Evolutionary conservation across 2,329 filamentous ascomycete genomes (phyloP), one percentile per base, ranked within the genome.

Genomic region (Hymenoscyphus linearis): DNA sequence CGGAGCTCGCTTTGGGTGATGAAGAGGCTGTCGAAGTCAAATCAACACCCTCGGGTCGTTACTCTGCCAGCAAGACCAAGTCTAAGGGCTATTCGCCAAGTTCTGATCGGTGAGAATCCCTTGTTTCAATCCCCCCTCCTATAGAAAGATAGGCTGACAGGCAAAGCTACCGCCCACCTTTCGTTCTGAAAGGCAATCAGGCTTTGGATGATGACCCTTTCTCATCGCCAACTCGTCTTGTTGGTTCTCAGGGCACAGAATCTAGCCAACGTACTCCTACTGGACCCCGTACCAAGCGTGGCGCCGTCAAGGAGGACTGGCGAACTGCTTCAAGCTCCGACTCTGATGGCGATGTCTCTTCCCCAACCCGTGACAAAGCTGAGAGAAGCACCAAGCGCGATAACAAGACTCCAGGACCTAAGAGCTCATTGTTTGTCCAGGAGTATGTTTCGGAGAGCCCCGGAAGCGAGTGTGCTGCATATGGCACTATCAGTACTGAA

Each of bases 91-190:
- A 56, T 58, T 62, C 62, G 13, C 64, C 63, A 35, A 54, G 55
- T 13, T 53, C 52, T 52, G 60, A 64, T 13, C 61, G 61, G 70
- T 71, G 64, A 66, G 68, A 61, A 22, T 50, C 18, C 44, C 22
- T 50, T 12, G 18, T 18, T 22, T 18, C 52, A 55, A 40, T 37
- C 22, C 27, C 25, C 25, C 7, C 7, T 3, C 22, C 22, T n/a
- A n/a, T 12, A 4, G 4, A 31, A 12, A 57, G 10, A 26, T 16
- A 3, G 10, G 40, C 26, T 62, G 65, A 22, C 4, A 34, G 14
- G 31, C 44, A 50, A 25, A 71, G 69, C 31, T 70, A 70, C 55
- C 67, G 67, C 5, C 67, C 69, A 40, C 68, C 70, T 18, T 72
- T 72, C 52, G 66, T 70, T 55, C 65, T 67, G 47, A 68, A 66